Evolutionary conservation across 2,329 filamentous ascomycete species (phyloP).

Genomic region (Fusarium xyrophilum): DNA sequence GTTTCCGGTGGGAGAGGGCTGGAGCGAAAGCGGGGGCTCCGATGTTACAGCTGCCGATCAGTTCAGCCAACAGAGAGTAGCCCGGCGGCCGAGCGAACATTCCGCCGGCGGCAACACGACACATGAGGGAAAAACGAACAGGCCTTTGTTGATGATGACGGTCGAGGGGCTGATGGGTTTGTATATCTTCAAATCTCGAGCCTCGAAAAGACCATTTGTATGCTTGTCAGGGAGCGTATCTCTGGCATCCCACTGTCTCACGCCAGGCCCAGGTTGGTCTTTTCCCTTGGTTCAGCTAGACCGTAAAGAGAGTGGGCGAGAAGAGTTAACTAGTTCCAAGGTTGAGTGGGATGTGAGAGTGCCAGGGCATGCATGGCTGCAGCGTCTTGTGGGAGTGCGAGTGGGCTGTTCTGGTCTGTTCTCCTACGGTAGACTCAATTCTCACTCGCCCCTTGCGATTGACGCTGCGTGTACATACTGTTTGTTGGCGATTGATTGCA

Average conservation of each 20-base stretch:
- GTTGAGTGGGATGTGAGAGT: slow-evolving; percentile 30
- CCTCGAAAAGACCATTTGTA: not conserved
- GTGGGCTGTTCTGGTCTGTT: slow-evolving; percentile 19
- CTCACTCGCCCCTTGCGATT: not conserved
- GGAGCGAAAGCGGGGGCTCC: slow-evolving; percentile 29
- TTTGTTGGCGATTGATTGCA: not conserved
- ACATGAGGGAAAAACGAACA: not conserved
- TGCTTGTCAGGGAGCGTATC: slow-evolving; percentile 22
- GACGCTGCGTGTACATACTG: not conserved
- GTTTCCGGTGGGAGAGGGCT: slow-evolving; percentile 27
- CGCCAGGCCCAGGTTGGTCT: not conserved
- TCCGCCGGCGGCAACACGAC: slow-evolving; percentile 17
- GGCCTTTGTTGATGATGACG: not conserved
- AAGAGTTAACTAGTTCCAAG: slow-evolving; percentile 27
- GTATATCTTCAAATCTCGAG: not conserved
- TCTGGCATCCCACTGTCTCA: slow-evolving; percentile 18
- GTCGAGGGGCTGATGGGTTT: not conserved
- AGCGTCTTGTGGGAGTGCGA: slow-evolving; percentile 20
- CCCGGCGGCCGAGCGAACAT: slow-evolving; percentile 8
- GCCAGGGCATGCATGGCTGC: slow-evolving; percentile 28
- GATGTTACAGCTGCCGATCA: slow-evolving; percentile 32
- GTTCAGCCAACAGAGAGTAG: slow-evolving; percentile 14
- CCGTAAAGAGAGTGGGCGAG: slow-evolving; percentile 19
- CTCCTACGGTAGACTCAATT: not conserved
- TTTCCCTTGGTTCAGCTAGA: slow-evolving; percentile 14